Conservation (phyloP, 2,329 filamentous ascomycete genomes). For the Celoporthe dispersa region DNA sequence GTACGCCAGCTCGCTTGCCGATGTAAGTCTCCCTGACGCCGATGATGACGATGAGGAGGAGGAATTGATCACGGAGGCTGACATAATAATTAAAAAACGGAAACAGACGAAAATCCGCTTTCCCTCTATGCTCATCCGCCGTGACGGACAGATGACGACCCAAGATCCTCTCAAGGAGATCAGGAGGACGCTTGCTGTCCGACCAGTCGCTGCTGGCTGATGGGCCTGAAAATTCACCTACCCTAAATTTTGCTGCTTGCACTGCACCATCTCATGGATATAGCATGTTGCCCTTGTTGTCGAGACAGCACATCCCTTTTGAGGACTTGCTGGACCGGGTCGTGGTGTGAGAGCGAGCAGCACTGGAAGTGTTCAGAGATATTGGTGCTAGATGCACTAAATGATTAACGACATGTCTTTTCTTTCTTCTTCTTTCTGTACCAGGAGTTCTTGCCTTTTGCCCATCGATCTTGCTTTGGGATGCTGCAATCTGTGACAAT, state of each 20-base stretch:
- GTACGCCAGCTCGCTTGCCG: constrained; percentile 59
- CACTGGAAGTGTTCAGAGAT: too few species aligned
- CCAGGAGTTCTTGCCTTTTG: not conserved
- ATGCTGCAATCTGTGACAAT: not conserved
- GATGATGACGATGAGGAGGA: not conserved
- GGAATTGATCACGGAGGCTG: not conserved
- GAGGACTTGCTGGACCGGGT: not conserved
- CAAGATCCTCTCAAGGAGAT: constrained; percentile 25
- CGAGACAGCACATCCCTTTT: not conserved
- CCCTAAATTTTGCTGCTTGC: not conserved
- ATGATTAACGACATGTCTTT: not conserved
- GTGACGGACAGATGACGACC: constrained; percentile 52
- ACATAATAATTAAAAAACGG: not conserved
- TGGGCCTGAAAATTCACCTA: too few species aligned
- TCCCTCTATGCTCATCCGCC: constrained; percentile 65
- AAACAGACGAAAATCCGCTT: constrained; percentile 60
- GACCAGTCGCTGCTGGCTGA: not conserved
- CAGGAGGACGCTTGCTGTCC: constrained; percentile 15
- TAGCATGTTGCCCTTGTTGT: not conserved
- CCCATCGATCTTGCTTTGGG: not conserved
- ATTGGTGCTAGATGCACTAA: not conserved
- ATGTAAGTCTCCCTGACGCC: constrained; percentile 42
- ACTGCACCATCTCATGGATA: not conserved
- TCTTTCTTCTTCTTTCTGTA: too few species aligned
- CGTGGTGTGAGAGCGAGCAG: not conserved